These are phyloP conservation scores for Primulina eburnea DNA, from an alignment of 257 asterid genomes.

Conservation along the genomic window DNA sequence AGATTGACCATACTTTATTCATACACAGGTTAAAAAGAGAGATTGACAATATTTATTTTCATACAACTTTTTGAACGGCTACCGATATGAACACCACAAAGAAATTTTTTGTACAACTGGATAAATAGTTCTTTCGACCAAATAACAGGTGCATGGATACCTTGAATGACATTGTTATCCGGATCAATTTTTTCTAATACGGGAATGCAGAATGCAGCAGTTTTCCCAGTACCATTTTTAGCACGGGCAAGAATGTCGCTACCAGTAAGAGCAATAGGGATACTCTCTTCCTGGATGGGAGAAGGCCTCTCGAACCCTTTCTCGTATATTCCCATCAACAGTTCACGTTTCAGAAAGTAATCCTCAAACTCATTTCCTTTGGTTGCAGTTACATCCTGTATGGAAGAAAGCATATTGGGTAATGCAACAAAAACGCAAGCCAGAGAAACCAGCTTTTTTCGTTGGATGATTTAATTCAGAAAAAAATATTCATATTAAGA, in stretches of 20 bases:
- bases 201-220: constrained; percentile 28
- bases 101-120: neutral
- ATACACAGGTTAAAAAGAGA: neutral
- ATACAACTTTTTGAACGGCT: neutral
- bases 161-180: constrained; percentile 25
- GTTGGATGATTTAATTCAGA: neutral
- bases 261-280: constrained; percentile 25
- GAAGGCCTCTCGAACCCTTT: constrained; percentile 27
- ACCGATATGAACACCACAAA: neutral
- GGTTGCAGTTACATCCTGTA: constrained; percentile 25
- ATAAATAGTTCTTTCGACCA: neutral
- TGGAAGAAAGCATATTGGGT: neutral
- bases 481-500: neutral
- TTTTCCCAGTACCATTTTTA: constrained; percentile 30
- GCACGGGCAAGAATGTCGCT: constrained; percentile 27
- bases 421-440: neutral
- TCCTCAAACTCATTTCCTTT: constrained; percentile 26
- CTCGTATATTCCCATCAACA: constrained; percentile 26
- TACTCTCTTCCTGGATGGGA: constrained; percentile 30
- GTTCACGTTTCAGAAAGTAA: constrained; percentile 27
- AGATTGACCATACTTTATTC: neutral
- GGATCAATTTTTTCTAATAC: constrained; percentile 27
- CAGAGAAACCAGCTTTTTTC: neutral
- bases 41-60: neutral
- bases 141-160: neutral